Evolutionary conservation across 805 yeast genomes (phyloP), one percentile per base, ranked within the genome.

Genomic region (Cyberlindnera maclurae): DNA sequence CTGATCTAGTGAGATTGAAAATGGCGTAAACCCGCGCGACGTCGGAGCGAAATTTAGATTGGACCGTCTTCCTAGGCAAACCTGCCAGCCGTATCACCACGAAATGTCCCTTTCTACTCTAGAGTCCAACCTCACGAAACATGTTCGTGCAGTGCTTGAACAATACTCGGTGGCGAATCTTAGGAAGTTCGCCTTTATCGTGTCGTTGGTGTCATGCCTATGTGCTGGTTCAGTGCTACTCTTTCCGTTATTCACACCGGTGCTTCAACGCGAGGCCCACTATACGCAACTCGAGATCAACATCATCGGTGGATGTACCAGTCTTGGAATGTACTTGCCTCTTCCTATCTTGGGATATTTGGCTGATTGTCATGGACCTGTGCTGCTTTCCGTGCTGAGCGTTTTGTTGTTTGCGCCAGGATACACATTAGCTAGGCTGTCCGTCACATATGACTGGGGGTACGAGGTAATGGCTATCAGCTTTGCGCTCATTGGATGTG

Each of bases 331-430:
- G 76, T 93, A 90, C 57, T 58, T 87, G 37, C 79, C 90, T 9
- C 75, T 90, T 6, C 97, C 97, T 0, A 53, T 81, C 0, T 59
- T 88, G 31, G 97, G 97, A 1, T 75, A 82, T 46, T 61, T 85
- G 36, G 88, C 93, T 3, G 96, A 88, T 55, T 67, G 79, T n/a
- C 84, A 82, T 53, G 95, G 96, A 0, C 88, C 95, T 2, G 82
- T 82, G 10, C 54, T 82, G 12, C 58, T 88, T 31, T 79, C 89
- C 4, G 49, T 79, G 20, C 50, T 84, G 15, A 73, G 89, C 4
- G 60, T 79, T 31, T 41, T 74, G 37, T 63, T 80, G 20, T 82
- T 82, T 50, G 66, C 77, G 5, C 88, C 93, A 0, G 80, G 87
- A 15, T 88, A 88, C 59, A 54, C 71, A 24, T 43, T 70, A 24